Conservation (phyloP, 495 filamentous ascomycete genomes). For the Friedmanniomyces endolithicus region DNA sequence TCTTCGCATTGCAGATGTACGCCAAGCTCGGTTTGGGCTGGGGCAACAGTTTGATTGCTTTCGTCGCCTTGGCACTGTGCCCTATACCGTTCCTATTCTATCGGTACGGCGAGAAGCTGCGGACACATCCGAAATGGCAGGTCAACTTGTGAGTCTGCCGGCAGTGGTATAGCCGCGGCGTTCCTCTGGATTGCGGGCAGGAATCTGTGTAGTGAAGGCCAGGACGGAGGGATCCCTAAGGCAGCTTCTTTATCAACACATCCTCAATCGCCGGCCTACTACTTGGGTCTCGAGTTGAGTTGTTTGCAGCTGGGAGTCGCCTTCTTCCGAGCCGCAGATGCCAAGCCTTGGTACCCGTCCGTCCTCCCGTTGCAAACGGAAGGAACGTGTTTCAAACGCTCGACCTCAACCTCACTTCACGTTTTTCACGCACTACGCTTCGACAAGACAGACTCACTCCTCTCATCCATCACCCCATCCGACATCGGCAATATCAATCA, state of each 20-base stretch:
- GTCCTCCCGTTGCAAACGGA: not conserved
- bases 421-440: too few relatives aligned
- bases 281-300: too few relatives aligned
- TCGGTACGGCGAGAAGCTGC: slow-evolving; percentile 28
- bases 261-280: too few relatives aligned
- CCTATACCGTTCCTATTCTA: slow-evolving; percentile 28
- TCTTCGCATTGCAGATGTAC: slow-evolving; percentile 29
- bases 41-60: slow-evolving; percentile 30
- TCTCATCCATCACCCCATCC: not conserved
- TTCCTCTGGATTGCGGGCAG: not conserved
- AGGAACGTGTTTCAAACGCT: not conserved
- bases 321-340: too few relatives aligned
- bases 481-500: not conserved
- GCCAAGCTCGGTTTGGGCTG: slow-evolving; percentile 28
- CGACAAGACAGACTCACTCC: too few relatives aligned
- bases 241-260: too few relatives aligned
- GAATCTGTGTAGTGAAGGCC: not conserved
- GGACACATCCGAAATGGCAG: slow-evolving; percentile 29
- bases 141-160: slow-evolving; percentile 22
- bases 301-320: too few relatives aligned
- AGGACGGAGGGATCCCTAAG: not conserved
- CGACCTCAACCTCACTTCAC: too few relatives aligned
- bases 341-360: too few relatives aligned
- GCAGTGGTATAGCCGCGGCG: not conserved
- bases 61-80: slow-evolving; percentile 25